Evolutionary conservation across 176 grass and related monocot genomes (phyloP), one percentile per base, ranked within the genome.

Genomic region (Thalia dealbata): DNA sequence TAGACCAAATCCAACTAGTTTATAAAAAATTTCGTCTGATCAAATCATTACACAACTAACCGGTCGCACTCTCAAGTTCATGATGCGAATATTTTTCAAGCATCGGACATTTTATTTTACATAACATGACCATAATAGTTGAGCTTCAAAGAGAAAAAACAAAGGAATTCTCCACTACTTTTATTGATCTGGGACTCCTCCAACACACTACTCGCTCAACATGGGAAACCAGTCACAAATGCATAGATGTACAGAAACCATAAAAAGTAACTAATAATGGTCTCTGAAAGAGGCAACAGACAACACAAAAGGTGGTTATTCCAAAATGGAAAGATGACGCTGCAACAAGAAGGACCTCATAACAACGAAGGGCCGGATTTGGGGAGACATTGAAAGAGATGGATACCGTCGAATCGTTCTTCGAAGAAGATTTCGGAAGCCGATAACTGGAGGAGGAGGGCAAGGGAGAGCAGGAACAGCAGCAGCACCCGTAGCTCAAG

Each of bases 341-440:
- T 2, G 16, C 16, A 7, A 43, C n/a, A 16, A 23, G 21, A 28
- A 10, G 23, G 67, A 69, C 14, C 52, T 35, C 67, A 22, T n/a
- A 28, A 54, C 63, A 35, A 67, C 64, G 1, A 51, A 30, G 43
- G 10, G 50, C 29, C 50, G 0, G 35, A 9, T 51, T 64, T 28
- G 41, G 38, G 56, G 58, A 22, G 4, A 51, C 0, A 3, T 27
- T n/a, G 44, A 38, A 28, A 46, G 16, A 22, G 45, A 13, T 27
- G 19, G n/a, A 52, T 84, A 99, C 95, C 90, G 66, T 99, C 90
- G 77, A 99, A 99, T 50, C 95, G 90, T 83, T 99, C 95, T 81
- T 99, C 95, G 74, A 99, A 99, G 79, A 99, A 48, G 78, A 95
- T 75, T 76, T 99, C 95, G 6, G 75, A 71, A 43, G 83, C 84